Evolutionary conservation across 805 yeast species (phyloP), one percentile per base, ranked within the genome.

Genomic region (Saturnispora mendoncae): DNA sequence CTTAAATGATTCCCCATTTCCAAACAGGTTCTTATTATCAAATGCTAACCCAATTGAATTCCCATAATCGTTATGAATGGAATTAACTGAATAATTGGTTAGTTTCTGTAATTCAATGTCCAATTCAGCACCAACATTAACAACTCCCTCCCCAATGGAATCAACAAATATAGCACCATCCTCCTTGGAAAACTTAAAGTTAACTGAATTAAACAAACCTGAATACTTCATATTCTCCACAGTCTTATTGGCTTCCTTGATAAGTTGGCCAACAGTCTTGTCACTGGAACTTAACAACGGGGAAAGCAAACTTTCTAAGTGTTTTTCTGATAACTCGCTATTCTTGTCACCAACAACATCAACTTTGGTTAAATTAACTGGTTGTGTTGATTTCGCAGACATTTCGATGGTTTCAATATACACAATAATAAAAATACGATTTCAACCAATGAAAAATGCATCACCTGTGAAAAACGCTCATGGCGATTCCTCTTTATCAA

Each of bases 1-100:
- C 13, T 71, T 63, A 13, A 82, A 51, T 6, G 63, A 62, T 54
- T 81, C 88, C 13, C 83, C 86, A n/a, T 80, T 80, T 4, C 84
- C 86, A 48, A 80, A 70, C 7, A 73, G 62, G 53, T 80, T 80
- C 46, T 64, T 61, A 46, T 69, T 65, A 2, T 60, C 48, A 46
- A 64, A 66, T 9, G 60, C 55, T 23, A 68, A 51, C 4, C 67
- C 67, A 32, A 37, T 33, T 33, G 38, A 15, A 42, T 46, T 42
- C 3, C 45, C 45, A 3, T 19, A 4, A 7, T 39, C 36, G 13
- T 33, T 44, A 24, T 44, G 47, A 23, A 33, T 32, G 3, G 44
- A 41, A 7, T 28, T 23, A n/a, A 44, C 7, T n/a, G 37, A 24
- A 10, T 36, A 12, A 21, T 14, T 24, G 2, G 35, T 19, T 23